Conservation (phyloP, 495 filamentous ascomycete genomes). For the Hyaloscypha hepaticicola region DNA sequence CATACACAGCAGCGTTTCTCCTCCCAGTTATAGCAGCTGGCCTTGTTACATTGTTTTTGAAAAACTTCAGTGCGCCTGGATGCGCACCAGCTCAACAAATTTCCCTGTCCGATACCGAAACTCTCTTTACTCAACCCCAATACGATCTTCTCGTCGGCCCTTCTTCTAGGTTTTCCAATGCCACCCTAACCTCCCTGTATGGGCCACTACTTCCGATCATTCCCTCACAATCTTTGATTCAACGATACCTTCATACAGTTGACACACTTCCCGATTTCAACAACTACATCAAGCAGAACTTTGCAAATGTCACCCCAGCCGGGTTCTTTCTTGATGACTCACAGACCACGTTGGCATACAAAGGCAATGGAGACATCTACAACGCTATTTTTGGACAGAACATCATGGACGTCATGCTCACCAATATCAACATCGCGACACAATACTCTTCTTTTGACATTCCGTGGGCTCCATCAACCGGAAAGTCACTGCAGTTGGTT, state of each 20-base stretch:
- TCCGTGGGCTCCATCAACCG: slow-evolving; percentile 60
- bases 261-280: slow-evolving; percentile 67
- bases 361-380: slow-evolving; percentile 48
- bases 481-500: slow-evolving; percentile 73
- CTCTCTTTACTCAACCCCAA: slow-evolving; percentile 37
- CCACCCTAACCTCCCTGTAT: slow-evolving; percentile 43
- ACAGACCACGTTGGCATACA: slow-evolving; percentile 61
- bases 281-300: slow-evolving; percentile 57
- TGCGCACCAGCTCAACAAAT: slow-evolving; percentile 55
- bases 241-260: slow-evolving; percentile 46
- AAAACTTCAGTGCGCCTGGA: slow-evolving; percentile 49
- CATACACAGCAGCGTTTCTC: slow-evolving; percentile 66
- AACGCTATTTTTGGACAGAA: slow-evolving; percentile 69
- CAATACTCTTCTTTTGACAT: slow-evolving; percentile 69
- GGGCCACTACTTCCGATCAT: slow-evolving; percentile 39
- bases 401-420: slow-evolving; percentile 62
- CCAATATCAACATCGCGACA: slow-evolving; percentile 64
- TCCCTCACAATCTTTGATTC: slow-evolving; percentile 21
- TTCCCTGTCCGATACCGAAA: slow-evolving; percentile 37
- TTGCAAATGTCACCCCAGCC: slow-evolving; percentile 67
- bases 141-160: slow-evolving; percentile 64
- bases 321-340: slow-evolving; percentile 62
- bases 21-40: slow-evolving; percentile 76
- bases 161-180: slow-evolving; percentile 43
- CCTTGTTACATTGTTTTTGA: slow-evolving; percentile 70